Evolutionary conservation across 257 asterid genomes (phyloP).

Genomic region (Gardenia jasminoides): DNA sequence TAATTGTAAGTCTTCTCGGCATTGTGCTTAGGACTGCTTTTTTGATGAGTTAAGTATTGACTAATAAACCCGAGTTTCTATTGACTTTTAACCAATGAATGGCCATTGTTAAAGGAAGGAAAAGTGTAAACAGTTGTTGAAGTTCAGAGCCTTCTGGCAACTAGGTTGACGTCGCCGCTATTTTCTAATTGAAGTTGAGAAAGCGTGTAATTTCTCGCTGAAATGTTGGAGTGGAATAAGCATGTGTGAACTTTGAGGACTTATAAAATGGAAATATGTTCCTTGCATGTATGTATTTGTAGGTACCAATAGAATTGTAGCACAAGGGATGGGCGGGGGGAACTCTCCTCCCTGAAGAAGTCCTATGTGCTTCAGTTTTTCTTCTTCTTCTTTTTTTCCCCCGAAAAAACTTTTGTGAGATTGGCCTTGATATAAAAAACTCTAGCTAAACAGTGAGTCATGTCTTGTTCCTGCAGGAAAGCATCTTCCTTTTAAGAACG

Average conservation of each 20-base stretch:
- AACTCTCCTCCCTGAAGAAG: no score
- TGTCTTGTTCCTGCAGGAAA: slow-evolving; percentile 16
- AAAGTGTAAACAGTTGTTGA: not conserved
- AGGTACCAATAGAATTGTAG: no score
- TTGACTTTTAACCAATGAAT: not conserved
- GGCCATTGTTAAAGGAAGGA: not conserved
- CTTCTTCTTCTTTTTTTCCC: no score
- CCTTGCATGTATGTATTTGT: no score
- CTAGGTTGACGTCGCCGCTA: not conserved
- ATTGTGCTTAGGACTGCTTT: not conserved
- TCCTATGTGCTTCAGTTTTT: no score
- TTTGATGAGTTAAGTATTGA: not conserved
- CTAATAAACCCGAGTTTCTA: not conserved
- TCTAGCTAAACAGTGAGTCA: not conserved
- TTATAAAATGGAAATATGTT: no score
- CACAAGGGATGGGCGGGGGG: no score
- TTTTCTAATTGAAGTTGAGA: no score
- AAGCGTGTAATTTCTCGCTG: not conserved
- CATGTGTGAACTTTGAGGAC: no score
- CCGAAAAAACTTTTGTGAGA: no score
- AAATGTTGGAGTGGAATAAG: not conserved
- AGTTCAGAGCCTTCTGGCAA: not conserved
- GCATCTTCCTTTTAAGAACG: not conserved
- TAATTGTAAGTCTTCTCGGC: slow-evolving; percentile 35
- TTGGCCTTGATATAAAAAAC: not conserved